These are phyloP conservation scores for Gelatoporia subvermispora DNA, from an alignment of 768 basidiomycete genomes.

Conservation along the genomic window DNA sequence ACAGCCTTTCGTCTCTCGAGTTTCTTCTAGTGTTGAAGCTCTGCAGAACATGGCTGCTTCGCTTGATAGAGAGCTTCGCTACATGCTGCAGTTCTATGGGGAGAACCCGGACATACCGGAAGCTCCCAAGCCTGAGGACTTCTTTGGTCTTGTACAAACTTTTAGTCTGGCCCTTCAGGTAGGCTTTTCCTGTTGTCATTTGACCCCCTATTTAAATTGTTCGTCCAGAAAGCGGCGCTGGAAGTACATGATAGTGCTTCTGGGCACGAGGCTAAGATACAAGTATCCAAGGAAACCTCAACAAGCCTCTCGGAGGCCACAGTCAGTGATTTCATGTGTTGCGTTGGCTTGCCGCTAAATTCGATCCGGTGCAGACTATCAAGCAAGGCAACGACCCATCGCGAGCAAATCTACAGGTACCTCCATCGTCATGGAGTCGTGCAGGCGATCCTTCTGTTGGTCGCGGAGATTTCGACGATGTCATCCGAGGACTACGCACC, in stretches of 20 bases:
- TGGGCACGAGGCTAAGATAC: slow-evolving; percentile 24
- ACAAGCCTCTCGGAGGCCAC: slow-evolving; percentile 11
- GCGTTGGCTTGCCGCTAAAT: background rate
- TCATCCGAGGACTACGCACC: slow-evolving; percentile 73
- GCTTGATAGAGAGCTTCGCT: slow-evolving; percentile 56
- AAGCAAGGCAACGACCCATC: slow-evolving; percentile 26
- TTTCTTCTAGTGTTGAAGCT: slow-evolving; percentile 52
- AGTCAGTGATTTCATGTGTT: background rate
- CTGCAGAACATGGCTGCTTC: slow-evolving; percentile 54
- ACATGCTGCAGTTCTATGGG: slow-evolving; percentile 69
- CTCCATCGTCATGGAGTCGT: slow-evolving; percentile 35
- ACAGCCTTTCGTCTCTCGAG: slow-evolving; percentile 36
- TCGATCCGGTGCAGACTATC: slow-evolving; percentile 34
- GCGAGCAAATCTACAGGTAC: slow-evolving; percentile 24
- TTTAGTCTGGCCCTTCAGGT: slow-evolving; percentile 75
- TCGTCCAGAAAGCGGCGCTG: slow-evolving; percentile 59
- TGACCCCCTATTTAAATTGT: slow-evolving; percentile 10
- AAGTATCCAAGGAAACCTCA: background rate
- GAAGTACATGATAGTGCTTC: slow-evolving; percentile 54
- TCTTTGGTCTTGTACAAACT: slow-evolving; percentile 71
- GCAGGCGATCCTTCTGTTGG: slow-evolving; percentile 53
- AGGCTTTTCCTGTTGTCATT: background rate
- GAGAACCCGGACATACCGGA: slow-evolving; percentile 64
- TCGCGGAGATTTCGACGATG: slow-evolving; percentile 79
- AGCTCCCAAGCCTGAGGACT: slow-evolving; percentile 71